These are phyloP conservation scores for Pugionium cornutum DNA, from an alignment of 345 rosid genomes.

Conservation along the genomic window DNA sequence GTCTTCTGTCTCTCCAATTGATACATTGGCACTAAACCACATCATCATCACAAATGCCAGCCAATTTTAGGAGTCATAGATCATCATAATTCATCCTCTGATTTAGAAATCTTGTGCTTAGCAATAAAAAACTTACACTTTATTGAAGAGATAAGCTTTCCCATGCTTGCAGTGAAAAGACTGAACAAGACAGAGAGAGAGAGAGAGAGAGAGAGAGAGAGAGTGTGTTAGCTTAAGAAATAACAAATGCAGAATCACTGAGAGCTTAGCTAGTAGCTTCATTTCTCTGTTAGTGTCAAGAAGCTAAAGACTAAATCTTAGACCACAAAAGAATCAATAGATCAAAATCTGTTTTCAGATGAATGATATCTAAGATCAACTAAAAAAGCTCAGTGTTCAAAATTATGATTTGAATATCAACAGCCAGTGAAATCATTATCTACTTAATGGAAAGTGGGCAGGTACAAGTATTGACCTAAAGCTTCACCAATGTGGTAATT, in stretches of 20 bases:
- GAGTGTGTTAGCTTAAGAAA: slow-evolving; percentile 15
- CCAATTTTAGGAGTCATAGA: no score
- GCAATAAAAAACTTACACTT: slow-evolving; percentile 82
- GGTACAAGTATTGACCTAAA: not conserved
- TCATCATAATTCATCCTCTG: not conserved
- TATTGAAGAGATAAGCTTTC: slow-evolving; percentile 94
- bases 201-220: not conserved
- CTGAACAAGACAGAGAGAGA: slow-evolving; percentile 46
- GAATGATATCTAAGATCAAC: no score
- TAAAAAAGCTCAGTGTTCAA: not conserved
- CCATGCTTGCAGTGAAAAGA: slow-evolving; percentile 89
- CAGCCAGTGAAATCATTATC: not conserved
- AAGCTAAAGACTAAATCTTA: slow-evolving; percentile 14
- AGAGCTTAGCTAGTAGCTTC: no score
- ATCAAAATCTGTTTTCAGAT: no score
- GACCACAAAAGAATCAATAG: not conserved
- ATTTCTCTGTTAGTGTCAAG: not conserved
- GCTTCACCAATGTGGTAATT: slow-evolving; percentile 3
- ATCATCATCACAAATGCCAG: slow-evolving; percentile 7
- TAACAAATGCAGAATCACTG: not conserved
- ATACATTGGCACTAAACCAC: slow-evolving; percentile 62
- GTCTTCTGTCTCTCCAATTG: slow-evolving; percentile 72
- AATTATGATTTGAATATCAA: not conserved
- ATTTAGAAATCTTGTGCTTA: slow-evolving; percentile 10
- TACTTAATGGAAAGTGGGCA: not conserved